These are phyloP conservation scores for Brassica napus DNA, from an alignment of 345 rosid genomes.

Conservation along the genomic window Da-Ae NC_063443.1:11809001-11809500, in stretches of 20 bases:
- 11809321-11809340: conserved; percentile 73
- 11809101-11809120: conserved; percentile 74
- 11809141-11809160: conserved; percentile 58
- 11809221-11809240: conserved; percentile 44
- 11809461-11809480: conserved; percentile 71
- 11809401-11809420: conserved; percentile 77
- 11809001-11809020: conserved; percentile 61
- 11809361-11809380: neutral
- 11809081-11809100: conserved; percentile 35
- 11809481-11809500: conserved; percentile 71
- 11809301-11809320: conserved; percentile 85
- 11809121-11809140: conserved; percentile 50
- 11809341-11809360: neutral
- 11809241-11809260: conserved; percentile 48
- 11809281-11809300: conserved; percentile 69
- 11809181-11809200: conserved; percentile 57
- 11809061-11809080: neutral
- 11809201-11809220: conserved; percentile 45
- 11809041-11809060: neutral
- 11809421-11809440: conserved; percentile 93
- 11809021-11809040: conserved; percentile 61
- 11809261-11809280: conserved; percentile 73
- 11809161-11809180: conserved; percentile 75
- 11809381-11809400: neutral
- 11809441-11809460: conserved; percentile 71